Evolutionary conservation across 2,329 filamentous ascomycete species (phyloP).

Genomic region (Fusarium napiforme): DNA sequence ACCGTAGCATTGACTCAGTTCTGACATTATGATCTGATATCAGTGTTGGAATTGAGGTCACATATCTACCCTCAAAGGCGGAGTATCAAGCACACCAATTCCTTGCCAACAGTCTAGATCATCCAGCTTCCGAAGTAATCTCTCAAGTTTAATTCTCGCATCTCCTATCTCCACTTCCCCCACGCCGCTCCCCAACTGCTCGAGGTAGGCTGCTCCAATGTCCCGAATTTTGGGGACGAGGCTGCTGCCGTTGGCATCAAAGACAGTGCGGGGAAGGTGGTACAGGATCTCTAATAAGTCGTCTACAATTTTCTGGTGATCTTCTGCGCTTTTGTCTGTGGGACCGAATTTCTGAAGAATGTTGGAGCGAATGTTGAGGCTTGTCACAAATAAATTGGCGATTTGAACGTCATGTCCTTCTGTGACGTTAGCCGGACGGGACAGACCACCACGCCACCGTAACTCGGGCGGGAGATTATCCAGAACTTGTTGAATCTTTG

Average conservation of each 20-base stretch:
- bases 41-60: background rate
- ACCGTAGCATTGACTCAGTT: no score
- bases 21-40: background rate
- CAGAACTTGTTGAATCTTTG: slow-evolving; percentile 44
- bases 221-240: slow-evolving; percentile 53
- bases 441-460: slow-evolving; percentile 51
- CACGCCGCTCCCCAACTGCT: slow-evolving; percentile 34
- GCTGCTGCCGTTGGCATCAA: slow-evolving; percentile 50
- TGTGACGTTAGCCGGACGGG: slow-evolving; percentile 44
- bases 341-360: slow-evolving; percentile 48
- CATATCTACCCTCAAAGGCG: background rate
- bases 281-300: slow-evolving; percentile 51
- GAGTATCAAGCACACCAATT: slow-evolving; percentile 19
- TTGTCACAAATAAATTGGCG: slow-evolving; percentile 52
- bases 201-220: slow-evolving; percentile 50
- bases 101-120: slow-evolving; percentile 49
- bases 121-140: slow-evolving; percentile 45
- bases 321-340: slow-evolving; percentile 14
- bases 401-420: slow-evolving; percentile 52
- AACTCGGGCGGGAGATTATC: slow-evolving; percentile 49
- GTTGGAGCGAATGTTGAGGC: slow-evolving; percentile 51
- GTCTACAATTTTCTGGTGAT: slow-evolving; percentile 49
- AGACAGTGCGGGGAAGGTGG: slow-evolving; percentile 48
- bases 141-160: slow-evolving; percentile 43
- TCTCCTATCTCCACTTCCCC: slow-evolving; percentile 7